Conservation (phyloP, 306 rosid species). For the Echinosophora koreensis region DNA sequence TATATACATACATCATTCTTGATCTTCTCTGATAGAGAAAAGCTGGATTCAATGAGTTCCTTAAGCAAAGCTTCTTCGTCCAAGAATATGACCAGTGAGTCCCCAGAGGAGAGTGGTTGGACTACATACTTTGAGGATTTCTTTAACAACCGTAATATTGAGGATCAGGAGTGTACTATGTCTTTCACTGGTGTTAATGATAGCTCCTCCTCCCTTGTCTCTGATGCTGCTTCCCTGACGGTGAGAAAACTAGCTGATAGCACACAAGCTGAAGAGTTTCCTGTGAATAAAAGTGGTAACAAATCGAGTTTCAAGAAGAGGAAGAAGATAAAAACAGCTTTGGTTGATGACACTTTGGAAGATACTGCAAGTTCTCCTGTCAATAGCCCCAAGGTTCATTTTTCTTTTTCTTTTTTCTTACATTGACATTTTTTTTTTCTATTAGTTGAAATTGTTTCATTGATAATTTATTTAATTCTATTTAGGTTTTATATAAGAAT, state of each 20-base stretch:
- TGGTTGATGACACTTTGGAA: slow-evolving; percentile 77
- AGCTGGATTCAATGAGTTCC: slow-evolving; percentile 51
- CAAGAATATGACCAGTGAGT: slow-evolving; percentile 40
- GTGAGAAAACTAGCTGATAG: slow-evolving; percentile 31
- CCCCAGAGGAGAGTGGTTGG: slow-evolving; percentile 87
- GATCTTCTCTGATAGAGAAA: slow-evolving; percentile 16
- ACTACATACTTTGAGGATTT: slow-evolving; percentile 82
- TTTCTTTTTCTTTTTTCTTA: background rate
- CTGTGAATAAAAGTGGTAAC: slow-evolving; percentile 9
- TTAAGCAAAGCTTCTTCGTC: slow-evolving; percentile 44
- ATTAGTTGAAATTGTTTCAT: background rate
- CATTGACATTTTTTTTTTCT: background rate
- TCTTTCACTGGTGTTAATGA: slow-evolving; percentile 43
- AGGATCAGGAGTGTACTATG: slow-evolving; percentile 29
- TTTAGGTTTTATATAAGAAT: slow-evolving; percentile 44
- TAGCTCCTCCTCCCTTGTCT: slow-evolving; percentile 44
- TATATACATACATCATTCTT: slow-evolving; percentile 11
- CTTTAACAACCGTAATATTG: slow-evolving; percentile 23
- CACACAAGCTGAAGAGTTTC: slow-evolving; percentile 26
- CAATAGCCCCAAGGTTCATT: slow-evolving; percentile 71
- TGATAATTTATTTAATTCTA: background rate
- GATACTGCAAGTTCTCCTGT: slow-evolving; percentile 95
- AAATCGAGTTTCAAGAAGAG: slow-evolving; percentile 61
- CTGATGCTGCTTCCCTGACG: slow-evolving; percentile 62
- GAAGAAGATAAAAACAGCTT: slow-evolving; percentile 51